These are phyloP conservation scores for Datisca glomerata DNA, from an alignment of 306 rosid genomes.

Conservation along the genomic window DNA sequence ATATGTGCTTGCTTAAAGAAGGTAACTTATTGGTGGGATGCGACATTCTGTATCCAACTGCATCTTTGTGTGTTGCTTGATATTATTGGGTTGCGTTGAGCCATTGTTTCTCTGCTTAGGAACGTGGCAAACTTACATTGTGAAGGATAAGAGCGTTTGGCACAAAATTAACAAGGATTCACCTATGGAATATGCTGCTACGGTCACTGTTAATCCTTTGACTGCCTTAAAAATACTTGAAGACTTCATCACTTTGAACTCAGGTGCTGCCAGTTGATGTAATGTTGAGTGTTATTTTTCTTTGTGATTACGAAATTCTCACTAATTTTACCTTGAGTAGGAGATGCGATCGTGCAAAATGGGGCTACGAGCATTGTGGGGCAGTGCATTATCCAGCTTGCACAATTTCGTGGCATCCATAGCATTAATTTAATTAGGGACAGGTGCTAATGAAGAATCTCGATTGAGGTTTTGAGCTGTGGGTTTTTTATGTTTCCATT, in stretches of 20 bases:
- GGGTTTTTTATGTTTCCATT: too few species aligned
- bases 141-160: constrained; percentile 66
- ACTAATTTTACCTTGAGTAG: constrained; percentile 26
- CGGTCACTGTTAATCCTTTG: constrained; percentile 76
- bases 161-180: constrained; percentile 58
- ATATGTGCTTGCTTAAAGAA: too few species aligned
- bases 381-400: constrained; percentile 90
- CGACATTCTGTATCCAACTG: too few species aligned
- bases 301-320: constrained; percentile 4
- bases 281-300: constrained; percentile 3
- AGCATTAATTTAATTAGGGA: constrained; percentile 68
- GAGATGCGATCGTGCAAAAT: constrained; percentile 86
- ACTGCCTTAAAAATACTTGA: constrained; percentile 89
- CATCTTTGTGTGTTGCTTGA: not conserved
- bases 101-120: constrained; percentile 28
- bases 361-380: constrained; percentile 99
- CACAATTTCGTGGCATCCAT: constrained; percentile 51
- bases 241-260: constrained; percentile 47
- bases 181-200: constrained; percentile 82
- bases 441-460: constrained; percentile 40
- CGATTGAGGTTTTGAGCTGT: constrained; percentile 10
- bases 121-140: constrained; percentile 87
- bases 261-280: constrained; percentile 30
- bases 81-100: constrained; percentile 3
- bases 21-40: too few species aligned